Evolutionary conservation across 495 filamentous ascomycete species (phyloP), one percentile per base, ranked within the genome.

Genomic region (Filosporella fistucella): DNA sequence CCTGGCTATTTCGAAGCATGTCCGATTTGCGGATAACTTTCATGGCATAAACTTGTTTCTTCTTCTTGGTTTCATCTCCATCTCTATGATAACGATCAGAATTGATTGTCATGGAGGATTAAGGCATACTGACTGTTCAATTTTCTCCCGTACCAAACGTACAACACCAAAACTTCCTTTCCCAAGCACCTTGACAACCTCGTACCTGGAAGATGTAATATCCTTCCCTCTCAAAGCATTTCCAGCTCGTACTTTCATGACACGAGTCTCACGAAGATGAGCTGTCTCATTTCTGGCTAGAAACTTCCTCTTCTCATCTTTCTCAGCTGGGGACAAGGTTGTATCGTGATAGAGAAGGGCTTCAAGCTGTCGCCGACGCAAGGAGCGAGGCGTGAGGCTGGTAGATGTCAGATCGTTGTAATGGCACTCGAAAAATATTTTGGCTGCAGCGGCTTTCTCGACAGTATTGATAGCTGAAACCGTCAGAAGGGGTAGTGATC

Each of bases 81-180:
- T 30, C 28, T 8, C n/a, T 30, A n/a, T 30, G 8, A 30, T 8
- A 30, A 30, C n/a, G 8, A n/a, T 30, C 28, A 30, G 8, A 30
- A 8, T 30, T 8, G 28, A 30, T 30, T 30, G n/a, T 30, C 8
- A 30, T 8, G n/a, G 28, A 8, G 8, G 8, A 8, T 8, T 8
- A 30, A 30, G n/a, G 8, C 8, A 30, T n/a, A 30, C 6, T 7
- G n/a, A 35, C 1, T 52, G 46, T 7, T 65, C 47, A 3, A 62
- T 47, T 52, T 73, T 81, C 60, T 91, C 84, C 14, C 78, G 80
- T 6, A 95, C 90, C 20, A 97, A 72, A 36, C 84, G 75, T 6
- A 97, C 91, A 44, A 95, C 84, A 2, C 91, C 91, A 68, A 96
- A 97, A 56, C 91, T 95, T 12, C 91, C 91, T 63, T 91, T 94